Evolutionary conservation across 345 rosid species (phyloP), one percentile per base, ranked within the genome.

Genomic region (Clarkia xantiana): DNA sequence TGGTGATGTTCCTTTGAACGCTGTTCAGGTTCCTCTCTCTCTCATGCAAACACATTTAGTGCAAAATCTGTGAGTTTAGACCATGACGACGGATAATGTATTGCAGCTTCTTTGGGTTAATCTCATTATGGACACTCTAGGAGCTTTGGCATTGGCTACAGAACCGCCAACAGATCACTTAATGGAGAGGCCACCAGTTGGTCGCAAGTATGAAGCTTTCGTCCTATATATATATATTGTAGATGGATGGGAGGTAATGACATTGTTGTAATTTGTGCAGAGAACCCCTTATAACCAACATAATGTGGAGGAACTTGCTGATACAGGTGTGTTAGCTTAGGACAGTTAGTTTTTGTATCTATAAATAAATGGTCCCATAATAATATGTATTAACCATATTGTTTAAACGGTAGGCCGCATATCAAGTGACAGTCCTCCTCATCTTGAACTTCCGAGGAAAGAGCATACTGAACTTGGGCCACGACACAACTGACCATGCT

Each of bases 121-220:
- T 64, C 95, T 91, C 61, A 91, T 91, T 54, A 84, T 91, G 99
- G 99, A 91, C 66, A 91, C 96, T 16, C 96, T 91, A 58, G 99
- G 99, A 40, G 99, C 96, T 49, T 71, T 91, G 55, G 99, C 99
- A 55, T 62, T 91, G 61, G 99, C 99, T 49, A 93, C 99, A 2
- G 99, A 93, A 71, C 97, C 97, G 49, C 99, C 99, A 38, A 87
- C 81, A 1, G 95, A 93, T 67, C 91, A 87, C 59, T 76, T 93
- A 47, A 68, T 93, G 99, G 73, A 68, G 11, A 64, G 99, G 54
- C 25, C 84, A 14, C 99, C 99, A 50, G 96, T 93, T 53, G 96
- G 99, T 40, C 68, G 99, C 51, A 93, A 82, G 99, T 93, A 72
- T 17, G 36, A 7, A 11, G 12, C 18, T 25, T 3, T 19, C 29